phyloP scores from a whole-genome alignment of 306 rosid genomes.

The Castanea sativa region DNA sequence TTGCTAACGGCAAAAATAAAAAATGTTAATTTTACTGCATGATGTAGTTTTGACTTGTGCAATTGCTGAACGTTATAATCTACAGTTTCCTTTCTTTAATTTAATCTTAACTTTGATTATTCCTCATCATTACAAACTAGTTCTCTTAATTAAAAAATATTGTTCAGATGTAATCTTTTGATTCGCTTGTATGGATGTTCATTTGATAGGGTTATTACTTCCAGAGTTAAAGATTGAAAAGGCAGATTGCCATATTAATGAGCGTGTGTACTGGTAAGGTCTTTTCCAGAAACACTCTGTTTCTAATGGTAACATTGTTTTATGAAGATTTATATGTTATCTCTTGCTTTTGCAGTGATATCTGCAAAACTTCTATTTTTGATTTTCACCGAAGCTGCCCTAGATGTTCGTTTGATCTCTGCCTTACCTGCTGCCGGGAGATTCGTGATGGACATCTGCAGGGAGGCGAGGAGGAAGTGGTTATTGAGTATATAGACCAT shows the following conservation, averaged over 20 bases:
- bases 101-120: background rate
- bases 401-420: slow-evolving; percentile 56
- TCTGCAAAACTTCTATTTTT: slow-evolving; percentile 66
- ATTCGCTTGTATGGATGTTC: background rate
- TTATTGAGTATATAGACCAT: background rate
- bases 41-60: background rate
- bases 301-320: background rate
- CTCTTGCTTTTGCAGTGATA: slow-evolving; percentile 48
- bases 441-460: slow-evolving; percentile 38
- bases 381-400: slow-evolving; percentile 66
- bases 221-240: slow-evolving; percentile 30
- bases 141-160: background rate
- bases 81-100: background rate
- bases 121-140: background rate
- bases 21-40: background rate
- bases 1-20: background rate
- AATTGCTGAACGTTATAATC: background rate
- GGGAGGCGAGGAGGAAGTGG: slow-evolving; percentile 20
- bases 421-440: slow-evolving; percentile 60
- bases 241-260: slow-evolving; percentile 23
- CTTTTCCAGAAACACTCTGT: background rate
- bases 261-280: slow-evolving; percentile 68
- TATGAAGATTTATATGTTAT: background rate
- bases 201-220: slow-evolving; percentile 29
- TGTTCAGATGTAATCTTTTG: background rate